Evolutionary conservation across 352 stramenopile species (phyloP).

Genomic region (Globisporangium nodosum): DNA sequence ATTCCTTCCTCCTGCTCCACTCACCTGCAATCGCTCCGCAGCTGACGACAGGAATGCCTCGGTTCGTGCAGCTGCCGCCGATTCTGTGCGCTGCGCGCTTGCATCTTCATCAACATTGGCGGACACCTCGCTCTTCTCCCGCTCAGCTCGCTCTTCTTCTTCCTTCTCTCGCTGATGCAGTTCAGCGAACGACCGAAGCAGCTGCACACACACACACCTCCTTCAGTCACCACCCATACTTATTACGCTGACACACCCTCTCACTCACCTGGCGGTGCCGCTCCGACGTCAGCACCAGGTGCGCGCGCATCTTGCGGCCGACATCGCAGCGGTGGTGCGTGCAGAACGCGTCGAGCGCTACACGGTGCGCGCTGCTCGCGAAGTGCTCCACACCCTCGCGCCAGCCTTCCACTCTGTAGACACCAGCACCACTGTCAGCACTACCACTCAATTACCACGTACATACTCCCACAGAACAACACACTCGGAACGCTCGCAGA

Average conservation of each 20-base stretch:
- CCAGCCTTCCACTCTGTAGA: neutral
- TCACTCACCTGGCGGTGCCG: conserved; percentile 21
- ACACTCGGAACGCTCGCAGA: conserved; percentile 33
- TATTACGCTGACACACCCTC: neutral
- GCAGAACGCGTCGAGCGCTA: conserved; percentile 46
- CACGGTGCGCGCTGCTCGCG: conserved; percentile 23
- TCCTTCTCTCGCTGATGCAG: conserved; percentile 1
- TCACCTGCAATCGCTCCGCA: conserved; percentile 26
- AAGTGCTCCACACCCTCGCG: conserved; percentile 33
- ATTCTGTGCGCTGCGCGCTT: neutral
- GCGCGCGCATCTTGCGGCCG: conserved; percentile 22
- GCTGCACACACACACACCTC: neutral
- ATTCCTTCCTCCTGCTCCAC: neutral
- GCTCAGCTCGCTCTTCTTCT: neutral
- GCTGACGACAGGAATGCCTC: conserved; percentile 45
- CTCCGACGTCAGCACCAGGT: conserved; percentile 30
- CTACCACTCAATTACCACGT: neutral
- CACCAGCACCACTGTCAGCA: neutral
- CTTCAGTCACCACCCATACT: neutral
- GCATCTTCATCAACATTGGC: no score
- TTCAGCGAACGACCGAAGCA: neutral
- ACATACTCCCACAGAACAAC: neutral
- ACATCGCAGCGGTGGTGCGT: conserved; percentile 47
- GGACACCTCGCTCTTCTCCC: neutral
- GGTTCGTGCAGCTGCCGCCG: conserved; percentile 1